Conservation (phyloP, 2,329 filamentous ascomycete species). For the Penicillium sp. region DNA sequence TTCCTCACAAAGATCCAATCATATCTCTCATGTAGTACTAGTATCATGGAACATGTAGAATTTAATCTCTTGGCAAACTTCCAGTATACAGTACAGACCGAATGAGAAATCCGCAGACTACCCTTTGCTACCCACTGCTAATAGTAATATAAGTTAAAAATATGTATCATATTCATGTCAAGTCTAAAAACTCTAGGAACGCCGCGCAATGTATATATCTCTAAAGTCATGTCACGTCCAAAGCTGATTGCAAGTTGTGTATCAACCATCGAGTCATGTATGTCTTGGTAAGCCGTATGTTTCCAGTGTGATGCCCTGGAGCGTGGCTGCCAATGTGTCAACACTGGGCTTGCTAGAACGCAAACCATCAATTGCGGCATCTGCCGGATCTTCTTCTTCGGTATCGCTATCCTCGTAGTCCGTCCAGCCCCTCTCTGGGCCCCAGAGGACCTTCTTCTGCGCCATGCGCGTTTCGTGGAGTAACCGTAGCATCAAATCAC, state of each 20-base stretch:
- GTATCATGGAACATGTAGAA: too few relatives aligned
- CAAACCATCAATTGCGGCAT: slow-evolving; percentile 20
- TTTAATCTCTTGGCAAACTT: neutral
- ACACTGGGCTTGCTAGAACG: slow-evolving; percentile 10
- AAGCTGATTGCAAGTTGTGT: neutral
- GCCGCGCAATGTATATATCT: slow-evolving; percentile 21
- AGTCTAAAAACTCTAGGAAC: slow-evolving; percentile 2
- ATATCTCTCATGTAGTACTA: neutral
- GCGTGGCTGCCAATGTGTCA: slow-evolving; percentile 18
- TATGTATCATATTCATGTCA: neutral
- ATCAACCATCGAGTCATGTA: neutral
- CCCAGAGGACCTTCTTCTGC: slow-evolving; percentile 44
- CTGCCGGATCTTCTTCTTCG: slow-evolving; percentile 10
- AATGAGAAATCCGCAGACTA: too few relatives aligned
- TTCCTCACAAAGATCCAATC: neutral
- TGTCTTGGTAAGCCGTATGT: slow-evolving; percentile 5
- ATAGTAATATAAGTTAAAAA: neutral
- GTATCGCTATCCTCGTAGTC: slow-evolving; percentile 30
- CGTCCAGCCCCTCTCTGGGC: slow-evolving; percentile 44
- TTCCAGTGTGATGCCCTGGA: slow-evolving; percentile 18
- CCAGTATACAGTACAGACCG: too few relatives aligned
- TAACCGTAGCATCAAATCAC: slow-evolving; percentile 57
- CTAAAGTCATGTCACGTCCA: slow-evolving; percentile 10
- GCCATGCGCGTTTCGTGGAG: slow-evolving; percentile 38
- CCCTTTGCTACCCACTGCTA: too few relatives aligned